Base-by-base conservation (phyloP, 1,139 yeast genomes). In the Candida sanyaensis region DNA sequence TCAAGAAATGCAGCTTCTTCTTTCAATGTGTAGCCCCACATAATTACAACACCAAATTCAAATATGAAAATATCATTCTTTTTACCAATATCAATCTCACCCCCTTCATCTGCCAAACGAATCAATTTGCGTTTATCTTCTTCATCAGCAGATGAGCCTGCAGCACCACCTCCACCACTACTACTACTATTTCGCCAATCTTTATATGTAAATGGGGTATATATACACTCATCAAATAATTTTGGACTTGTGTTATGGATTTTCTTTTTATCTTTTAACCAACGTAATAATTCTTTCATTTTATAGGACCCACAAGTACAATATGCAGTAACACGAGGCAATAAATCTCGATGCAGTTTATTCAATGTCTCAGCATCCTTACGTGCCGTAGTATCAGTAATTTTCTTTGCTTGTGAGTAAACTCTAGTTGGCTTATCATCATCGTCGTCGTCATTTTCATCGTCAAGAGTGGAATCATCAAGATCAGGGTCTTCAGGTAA, bases 341-440 rank as follows among this genome's bases (percentile, higher is more conserved):
- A 71, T 45, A 86, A 66, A 42, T 85, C 87, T 51, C 99, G 76
- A 63, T 93, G 97, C 55, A 88, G 88, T 61, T 91, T 92, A 6
- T 97, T 96, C 50, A 93, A 73, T 38, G 92, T 81, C 62, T 91
- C 97, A 0, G 99, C 99, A 73, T 93, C 98, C 55, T 86, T 86
- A 55, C 98, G 74, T 0, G 99, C 98, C 1, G 95, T 86, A n/a
- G 87, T 79, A 54, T 93, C 97, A 38, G 87, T 90, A 54, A 92
- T 92, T 50, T 88, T 77, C 48, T 86, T 84, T 10, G 89, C 91
- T 57, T 89, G 96, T 0, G 96, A 85, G 58, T 88, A 88, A 1
- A 88, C 93, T 30, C 83, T 45, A 6, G 58, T 49, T 2, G 49
- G 47, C 30, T 45, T 49, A 2, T 51, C 43, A 27, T 57, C 61